Base-by-base conservation (phyloP, 306 rosid genomes). In the Argentina anserina region DNA sequence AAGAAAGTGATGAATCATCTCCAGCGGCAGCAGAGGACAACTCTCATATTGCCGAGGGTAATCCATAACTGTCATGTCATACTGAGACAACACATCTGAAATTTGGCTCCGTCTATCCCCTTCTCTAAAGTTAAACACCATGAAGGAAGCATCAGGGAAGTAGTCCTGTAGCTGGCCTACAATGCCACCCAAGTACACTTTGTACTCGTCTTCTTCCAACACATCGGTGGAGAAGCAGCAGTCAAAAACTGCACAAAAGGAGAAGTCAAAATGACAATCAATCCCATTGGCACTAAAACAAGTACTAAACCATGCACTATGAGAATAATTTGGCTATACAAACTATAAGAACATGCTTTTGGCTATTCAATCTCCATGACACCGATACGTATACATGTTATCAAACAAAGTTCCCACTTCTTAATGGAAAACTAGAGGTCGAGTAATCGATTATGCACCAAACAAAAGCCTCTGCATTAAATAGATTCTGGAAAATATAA, bases 51-150 rank as follows among this genome's bases (percentile, higher is more conserved):
- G 92, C 72, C 94, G 90, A 81, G 99, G 99, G 80, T 94, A 94
- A 70, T 94, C 99, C 97, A 94, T 91, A 23, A 95, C 97, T 41
- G 97, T 91, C 97, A 95, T 95, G 82, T 86, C 97, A 83, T 95
- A 95, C 37, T 95, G 91, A 74, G 97, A 82, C 72, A 95, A 68
- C 69, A 90, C 88, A 76, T 91, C 97, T 23, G 94, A 87, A 83
- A 90, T 81, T 76, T 84, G 90, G 76, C 91, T 87, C 80, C 85
- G 88, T 53, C 78, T 86, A 31, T 90, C 92, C 77, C 96, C 97
- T 88, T 95, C 97, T 88, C 91, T 79, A 65, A 95, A 95, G 86
- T 95, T 91, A 80, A 91, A 95, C 79, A 91, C 99, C 95, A 90
- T 90, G 83, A 87, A 95, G 83, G 99, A 95, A 82, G 97, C 95